Percentiles rank a stretch among this genome's conserved stretches.
These are phyloP conservation scores for Aspergillus texensis DNA, from an alignment of 2,329 filamentous ascomycete genomes.

Conservation along the genomic window DNA sequence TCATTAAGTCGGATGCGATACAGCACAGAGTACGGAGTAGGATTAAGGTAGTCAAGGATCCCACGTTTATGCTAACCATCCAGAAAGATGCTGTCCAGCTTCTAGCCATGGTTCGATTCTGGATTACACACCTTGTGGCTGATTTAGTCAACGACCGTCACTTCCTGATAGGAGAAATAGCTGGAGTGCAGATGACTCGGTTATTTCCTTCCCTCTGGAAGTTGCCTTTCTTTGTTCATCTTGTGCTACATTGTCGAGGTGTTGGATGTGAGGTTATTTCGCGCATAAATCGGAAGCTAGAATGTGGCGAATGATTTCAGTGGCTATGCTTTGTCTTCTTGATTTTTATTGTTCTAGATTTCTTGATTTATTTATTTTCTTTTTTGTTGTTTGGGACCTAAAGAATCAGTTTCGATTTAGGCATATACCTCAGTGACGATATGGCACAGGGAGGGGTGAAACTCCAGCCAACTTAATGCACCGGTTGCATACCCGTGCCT, in stretches of 20 bases:
- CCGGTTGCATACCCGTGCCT: background rate
- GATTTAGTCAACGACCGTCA: background rate
- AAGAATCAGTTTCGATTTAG: background rate
- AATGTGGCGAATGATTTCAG: background rate
- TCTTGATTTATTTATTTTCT: background rate
- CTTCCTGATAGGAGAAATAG: background rate
- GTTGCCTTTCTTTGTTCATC: background rate
- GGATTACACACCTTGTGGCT: background rate
- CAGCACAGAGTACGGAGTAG: background rate
- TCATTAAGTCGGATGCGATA: background rate
- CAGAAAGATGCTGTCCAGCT: background rate
- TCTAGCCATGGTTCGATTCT: background rate
- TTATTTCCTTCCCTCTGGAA: background rate
- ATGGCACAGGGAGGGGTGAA: background rate
- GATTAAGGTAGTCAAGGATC: slow-evolving; percentile 4
- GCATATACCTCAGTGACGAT: background rate
- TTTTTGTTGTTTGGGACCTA: background rate
- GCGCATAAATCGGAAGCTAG: background rate
- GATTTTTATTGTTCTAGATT: background rate
- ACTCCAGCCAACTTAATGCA: slow-evolving; percentile 2
- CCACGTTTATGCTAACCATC: background rate
- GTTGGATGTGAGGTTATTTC: background rate
- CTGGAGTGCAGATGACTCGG: background rate
- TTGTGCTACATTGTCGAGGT: background rate
- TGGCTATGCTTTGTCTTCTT: background rate